phyloP scores from a whole-genome alignment of 345 rosid species.

The Noccaea bulbosa region DNA sequence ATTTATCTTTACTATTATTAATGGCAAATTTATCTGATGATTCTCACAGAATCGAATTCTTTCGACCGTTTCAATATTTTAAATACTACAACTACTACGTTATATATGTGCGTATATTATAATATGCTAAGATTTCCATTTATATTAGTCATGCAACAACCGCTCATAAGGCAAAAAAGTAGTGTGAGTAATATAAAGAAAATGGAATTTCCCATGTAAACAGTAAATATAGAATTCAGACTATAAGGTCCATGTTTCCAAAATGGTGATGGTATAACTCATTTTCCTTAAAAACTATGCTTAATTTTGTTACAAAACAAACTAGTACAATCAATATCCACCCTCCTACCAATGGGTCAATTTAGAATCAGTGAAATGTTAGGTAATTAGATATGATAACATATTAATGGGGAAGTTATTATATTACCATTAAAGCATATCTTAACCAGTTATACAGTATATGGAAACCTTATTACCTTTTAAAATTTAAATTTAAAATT shows the following conservation, averaged over 20 bases:
- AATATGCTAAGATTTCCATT: constrained; percentile 9
- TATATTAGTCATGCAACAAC: constrained; percentile 37
- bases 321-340: background rate
- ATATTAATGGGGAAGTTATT: background rate
- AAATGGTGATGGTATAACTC: background rate
- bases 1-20: background rate
- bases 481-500: no score
- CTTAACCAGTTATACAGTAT: background rate
- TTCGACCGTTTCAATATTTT: constrained; percentile 38
- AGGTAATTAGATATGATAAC: background rate
- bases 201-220: constrained; percentile 1
- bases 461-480: background rate
- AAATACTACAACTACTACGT: constrained; percentile 25
- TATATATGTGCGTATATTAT: constrained; percentile 8
- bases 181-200: constrained; percentile 25
- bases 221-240: constrained; percentile 10
- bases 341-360: background rate
- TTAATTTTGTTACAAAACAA: background rate
- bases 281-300: background rate
- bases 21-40: background rate
- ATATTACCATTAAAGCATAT: background rate
- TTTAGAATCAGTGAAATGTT: background rate
- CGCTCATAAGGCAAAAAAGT: constrained; percentile 12
- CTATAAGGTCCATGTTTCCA: constrained; percentile 9
- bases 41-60: background rate